Evolutionary conservation across 257 asterid species (phyloP).

Genomic region (Lycium barbarum): DNA sequence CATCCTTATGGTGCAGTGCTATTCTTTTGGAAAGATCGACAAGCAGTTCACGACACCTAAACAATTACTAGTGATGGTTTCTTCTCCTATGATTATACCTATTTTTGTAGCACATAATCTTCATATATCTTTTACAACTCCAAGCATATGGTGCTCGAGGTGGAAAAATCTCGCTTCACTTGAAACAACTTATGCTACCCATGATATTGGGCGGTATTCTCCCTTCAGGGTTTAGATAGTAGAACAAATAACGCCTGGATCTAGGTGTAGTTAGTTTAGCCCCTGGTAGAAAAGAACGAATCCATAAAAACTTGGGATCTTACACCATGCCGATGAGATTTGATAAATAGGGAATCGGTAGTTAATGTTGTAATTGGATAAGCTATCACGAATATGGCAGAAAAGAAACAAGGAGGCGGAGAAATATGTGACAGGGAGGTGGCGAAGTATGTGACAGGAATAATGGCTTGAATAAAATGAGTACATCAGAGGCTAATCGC

Average conservation of each 20-base stretch:
- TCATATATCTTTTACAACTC: too few relatives aligned
- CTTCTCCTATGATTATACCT: too few relatives aligned
- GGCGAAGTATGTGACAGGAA: not conserved
- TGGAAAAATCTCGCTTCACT: not conserved
- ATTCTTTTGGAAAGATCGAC: too few relatives aligned
- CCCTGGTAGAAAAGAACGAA: not conserved
- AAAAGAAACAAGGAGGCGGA: not conserved
- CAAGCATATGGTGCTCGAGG: too few relatives aligned
- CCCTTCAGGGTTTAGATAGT: too few relatives aligned
- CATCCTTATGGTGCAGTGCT: too few relatives aligned
- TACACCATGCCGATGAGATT: not conserved
- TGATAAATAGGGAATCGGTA: not conserved
- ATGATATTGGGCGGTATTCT: too few relatives aligned
- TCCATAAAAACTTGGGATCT: not conserved
- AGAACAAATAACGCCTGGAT: not conserved
- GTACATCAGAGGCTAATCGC: not conserved
- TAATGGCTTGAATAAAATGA: not conserved
- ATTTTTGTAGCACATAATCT: too few relatives aligned
- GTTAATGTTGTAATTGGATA: constrained; percentile 6
- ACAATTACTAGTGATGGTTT: too few relatives aligned
- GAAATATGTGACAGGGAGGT: not conserved
- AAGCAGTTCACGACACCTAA: too few relatives aligned
- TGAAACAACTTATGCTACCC: not conserved
- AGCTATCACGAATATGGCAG: not conserved
- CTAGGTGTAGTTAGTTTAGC: not conserved